A percentile compares a stretch with the other conserved stretches of the same genome.
Evolutionary conservation across 2,329 filamentous ascomycete genomes (phyloP).

Genomic region (Colletotrichum shisoi): DNA sequence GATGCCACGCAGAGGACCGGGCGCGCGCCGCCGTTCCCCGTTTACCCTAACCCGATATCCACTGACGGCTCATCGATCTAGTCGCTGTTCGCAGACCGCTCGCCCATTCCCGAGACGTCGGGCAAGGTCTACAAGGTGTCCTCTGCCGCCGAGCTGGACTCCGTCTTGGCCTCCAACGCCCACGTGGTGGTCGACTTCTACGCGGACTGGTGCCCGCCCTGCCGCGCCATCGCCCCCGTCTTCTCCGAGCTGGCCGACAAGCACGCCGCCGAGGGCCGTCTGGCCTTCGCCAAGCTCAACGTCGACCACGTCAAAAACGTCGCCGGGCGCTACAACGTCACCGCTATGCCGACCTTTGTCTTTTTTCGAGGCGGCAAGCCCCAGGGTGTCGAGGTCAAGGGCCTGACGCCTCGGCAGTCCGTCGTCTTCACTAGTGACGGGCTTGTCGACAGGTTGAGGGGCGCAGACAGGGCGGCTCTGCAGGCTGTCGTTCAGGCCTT

Average conservation of each 20-base stretch:
- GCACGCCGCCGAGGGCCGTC: slow-evolving; percentile 48
- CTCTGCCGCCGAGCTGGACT: slow-evolving; percentile 43
- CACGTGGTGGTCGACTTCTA: slow-evolving; percentile 55
- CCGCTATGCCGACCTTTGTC: slow-evolving; percentile 67
- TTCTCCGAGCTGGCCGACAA: slow-evolving; percentile 55
- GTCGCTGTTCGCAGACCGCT: slow-evolving; percentile 42
- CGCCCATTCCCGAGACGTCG: slow-evolving; percentile 53
- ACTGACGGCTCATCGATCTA: neutral
- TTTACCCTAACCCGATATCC: neutral
- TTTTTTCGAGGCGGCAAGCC: slow-evolving; percentile 63
- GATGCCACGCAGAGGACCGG: neutral
- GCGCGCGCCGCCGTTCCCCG: neutral
- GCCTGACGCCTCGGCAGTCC: slow-evolving; percentile 40
- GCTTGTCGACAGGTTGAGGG: slow-evolving; percentile 45
- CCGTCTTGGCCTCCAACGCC: slow-evolving; percentile 33
- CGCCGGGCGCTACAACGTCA: slow-evolving; percentile 59
- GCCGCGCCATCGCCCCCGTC: slow-evolving; percentile 57
- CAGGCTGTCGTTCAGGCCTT: slow-evolving; percentile 44
- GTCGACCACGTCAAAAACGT: slow-evolving; percentile 63
- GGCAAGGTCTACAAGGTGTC: slow-evolving; percentile 50
- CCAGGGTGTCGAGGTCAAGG: slow-evolving; percentile 42
- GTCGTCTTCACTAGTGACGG: slow-evolving; percentile 44
- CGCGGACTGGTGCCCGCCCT: slow-evolving; percentile 61
- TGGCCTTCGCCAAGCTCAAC: slow-evolving; percentile 67
- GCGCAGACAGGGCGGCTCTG: slow-evolving; percentile 45